Conservation (phyloP, 2,329 filamentous ascomycete genomes). For the Penicillium brevicompactum region DNA sequence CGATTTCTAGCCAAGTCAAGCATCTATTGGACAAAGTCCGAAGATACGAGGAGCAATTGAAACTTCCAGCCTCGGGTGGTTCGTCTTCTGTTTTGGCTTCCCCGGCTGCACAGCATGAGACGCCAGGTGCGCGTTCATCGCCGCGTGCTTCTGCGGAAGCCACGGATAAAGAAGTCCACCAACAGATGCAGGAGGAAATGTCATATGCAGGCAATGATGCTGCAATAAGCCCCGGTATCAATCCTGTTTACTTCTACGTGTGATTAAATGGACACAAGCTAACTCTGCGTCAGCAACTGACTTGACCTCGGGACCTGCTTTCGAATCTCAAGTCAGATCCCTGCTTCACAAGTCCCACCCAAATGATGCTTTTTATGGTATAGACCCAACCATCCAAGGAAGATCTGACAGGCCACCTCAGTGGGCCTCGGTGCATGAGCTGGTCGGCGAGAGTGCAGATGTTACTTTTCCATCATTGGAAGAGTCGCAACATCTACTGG, state of each 20-base stretch:
- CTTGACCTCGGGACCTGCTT: constrained; percentile 20
- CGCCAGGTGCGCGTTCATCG: neutral
- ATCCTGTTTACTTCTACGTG: neutral
- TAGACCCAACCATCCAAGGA: neutral
- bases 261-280: neutral
- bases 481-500: constrained; percentile 22
- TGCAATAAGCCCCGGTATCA: constrained; percentile 18
- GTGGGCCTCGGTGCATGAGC: constrained; percentile 9
- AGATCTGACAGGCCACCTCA: neutral
- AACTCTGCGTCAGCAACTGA: constrained; percentile 19
- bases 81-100: neutral
- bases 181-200: neutral
- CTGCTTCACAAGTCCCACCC: constrained; percentile 15
- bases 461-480: constrained; percentile 15
- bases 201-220: constrained; percentile 2
- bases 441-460: constrained; percentile 5
- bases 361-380: neutral
- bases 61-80: neutral
- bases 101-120: neutral
- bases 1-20: constrained; percentile 8
- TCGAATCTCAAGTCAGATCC: constrained; percentile 23
- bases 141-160: neutral
- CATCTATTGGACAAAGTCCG: constrained; percentile 18
- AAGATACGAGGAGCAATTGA: constrained; percentile 16
- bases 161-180: neutral